Percentiles rank a stretch among this genome's conserved stretches.
Conservation (phyloP, 2,329 filamentous ascomycete genomes). For the Thielaviopsis punctulata region DNA sequence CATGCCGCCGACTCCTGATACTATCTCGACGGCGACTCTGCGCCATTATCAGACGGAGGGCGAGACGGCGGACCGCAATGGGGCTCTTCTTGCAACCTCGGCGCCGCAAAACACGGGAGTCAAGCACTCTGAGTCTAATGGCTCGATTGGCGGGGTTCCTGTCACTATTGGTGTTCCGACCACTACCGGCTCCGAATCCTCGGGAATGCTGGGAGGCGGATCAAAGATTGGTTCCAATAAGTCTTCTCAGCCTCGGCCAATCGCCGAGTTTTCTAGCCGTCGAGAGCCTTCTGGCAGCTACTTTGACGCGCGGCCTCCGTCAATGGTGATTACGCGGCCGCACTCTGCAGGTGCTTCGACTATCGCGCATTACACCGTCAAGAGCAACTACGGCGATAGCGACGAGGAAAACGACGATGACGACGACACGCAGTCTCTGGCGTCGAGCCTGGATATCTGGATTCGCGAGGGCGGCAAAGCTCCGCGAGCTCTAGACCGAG, state of each 20-base stretch:
- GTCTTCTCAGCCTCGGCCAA: slow-evolving; percentile 17
- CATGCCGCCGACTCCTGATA: slow-evolving; percentile 42
- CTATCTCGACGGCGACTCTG: slow-evolving; percentile 38
- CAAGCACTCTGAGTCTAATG: slow-evolving; percentile 9
- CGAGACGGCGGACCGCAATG: slow-evolving; percentile 20
- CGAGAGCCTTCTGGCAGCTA: slow-evolving; percentile 16
- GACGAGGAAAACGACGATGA: slow-evolving; percentile 26
- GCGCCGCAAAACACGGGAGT: neutral
- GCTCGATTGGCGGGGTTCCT: slow-evolving; percentile 10
- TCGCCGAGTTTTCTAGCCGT: slow-evolving; percentile 19
- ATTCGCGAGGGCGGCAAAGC: slow-evolving; percentile 35
- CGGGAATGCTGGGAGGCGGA: neutral
- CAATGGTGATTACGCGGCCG: slow-evolving; percentile 22
- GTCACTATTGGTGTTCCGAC: neutral
- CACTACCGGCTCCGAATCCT: neutral
- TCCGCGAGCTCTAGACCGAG: slow-evolving; percentile 17
- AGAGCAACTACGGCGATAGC: slow-evolving; percentile 26
- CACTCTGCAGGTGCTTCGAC: slow-evolving; percentile 31
- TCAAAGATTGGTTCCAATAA: neutral
- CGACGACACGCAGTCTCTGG: slow-evolving; percentile 25
- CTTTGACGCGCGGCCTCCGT: slow-evolving; percentile 17
- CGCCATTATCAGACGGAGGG: slow-evolving; percentile 32
- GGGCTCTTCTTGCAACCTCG: slow-evolving; percentile 2
- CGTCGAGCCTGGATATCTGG: slow-evolving; percentile 40
- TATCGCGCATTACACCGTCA: slow-evolving; percentile 22